Conservation (phyloP, 495 filamentous ascomycete genomes). For the Saxispiralis lemnorum region DNA sequence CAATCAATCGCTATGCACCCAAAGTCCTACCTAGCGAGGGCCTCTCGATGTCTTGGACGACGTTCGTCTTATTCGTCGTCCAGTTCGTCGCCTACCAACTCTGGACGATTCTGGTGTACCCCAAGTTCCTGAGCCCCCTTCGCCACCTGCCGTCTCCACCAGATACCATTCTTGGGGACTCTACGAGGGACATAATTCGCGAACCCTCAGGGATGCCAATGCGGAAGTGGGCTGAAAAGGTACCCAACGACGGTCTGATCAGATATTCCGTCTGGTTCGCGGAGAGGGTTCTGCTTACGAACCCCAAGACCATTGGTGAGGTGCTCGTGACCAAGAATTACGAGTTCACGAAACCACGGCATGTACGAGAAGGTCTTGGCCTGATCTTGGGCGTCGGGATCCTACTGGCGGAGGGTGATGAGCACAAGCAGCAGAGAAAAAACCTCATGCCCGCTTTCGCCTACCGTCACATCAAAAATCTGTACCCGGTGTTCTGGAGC, state of each 20-base stretch:
- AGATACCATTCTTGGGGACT: constrained; percentile 36
- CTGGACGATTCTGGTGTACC: constrained; percentile 34
- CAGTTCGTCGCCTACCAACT: constrained; percentile 1
- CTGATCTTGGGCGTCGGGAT: constrained; percentile 58
- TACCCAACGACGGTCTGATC: constrained; percentile 82
- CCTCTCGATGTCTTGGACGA: background rate
- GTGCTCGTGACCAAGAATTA: constrained; percentile 53
- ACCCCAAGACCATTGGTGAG: constrained; percentile 41
- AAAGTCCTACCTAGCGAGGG: background rate
- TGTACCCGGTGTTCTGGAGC: constrained; percentile 69
- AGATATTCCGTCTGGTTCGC: constrained; percentile 54
- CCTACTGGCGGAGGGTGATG: constrained; percentile 68
- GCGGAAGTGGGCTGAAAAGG: constrained; percentile 48
- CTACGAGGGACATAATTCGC: constrained; percentile 36
- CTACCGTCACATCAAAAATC: constrained; percentile 69
- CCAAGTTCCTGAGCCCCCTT: constrained; percentile 50
- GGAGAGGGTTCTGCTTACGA: constrained; percentile 51
- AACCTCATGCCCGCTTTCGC: constrained; percentile 70
- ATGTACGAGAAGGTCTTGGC: constrained; percentile 38
- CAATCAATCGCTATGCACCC: constrained; percentile 8
- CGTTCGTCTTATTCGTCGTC: constrained; percentile 9
- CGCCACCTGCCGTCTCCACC: constrained; percentile 17
- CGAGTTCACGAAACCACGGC: constrained; percentile 56
- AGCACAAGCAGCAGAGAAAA: constrained; percentile 66
- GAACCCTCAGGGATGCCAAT: constrained; percentile 43